Conservation (phyloP, 2,329 filamentous ascomycete species). For the Sphaerulina musiva region DNA sequence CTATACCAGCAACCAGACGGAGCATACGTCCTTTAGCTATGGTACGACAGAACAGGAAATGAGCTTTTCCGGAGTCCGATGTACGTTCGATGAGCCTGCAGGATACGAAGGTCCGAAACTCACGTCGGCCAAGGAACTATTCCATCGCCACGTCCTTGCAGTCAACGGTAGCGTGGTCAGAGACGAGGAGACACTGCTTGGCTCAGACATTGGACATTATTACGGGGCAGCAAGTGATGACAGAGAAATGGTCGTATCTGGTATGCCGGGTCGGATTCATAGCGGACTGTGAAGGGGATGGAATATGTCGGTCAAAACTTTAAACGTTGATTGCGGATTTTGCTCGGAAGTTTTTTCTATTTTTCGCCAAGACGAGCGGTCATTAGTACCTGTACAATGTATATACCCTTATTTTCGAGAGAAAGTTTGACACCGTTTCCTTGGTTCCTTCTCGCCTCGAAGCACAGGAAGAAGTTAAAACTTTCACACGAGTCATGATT, state of each 20-base stretch:
- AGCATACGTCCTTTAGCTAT: constrained; percentile 45
- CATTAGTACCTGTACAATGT: too few relatives aligned
- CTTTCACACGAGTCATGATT: too few relatives aligned
- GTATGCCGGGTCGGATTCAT: constrained; percentile 12
- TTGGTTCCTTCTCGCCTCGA: too few relatives aligned
- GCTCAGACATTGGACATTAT: constrained; percentile 9
- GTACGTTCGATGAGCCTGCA: neutral
- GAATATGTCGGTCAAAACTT: constrained; percentile 1
- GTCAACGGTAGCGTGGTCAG: constrained; percentile 49
- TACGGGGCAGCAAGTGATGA: constrained; percentile 6
- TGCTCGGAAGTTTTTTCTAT: too few relatives aligned
- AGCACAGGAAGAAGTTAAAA: too few relatives aligned
- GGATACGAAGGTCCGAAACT: constrained; percentile 13
- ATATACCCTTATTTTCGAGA: too few relatives aligned
- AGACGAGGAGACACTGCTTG: constrained; percentile 41
- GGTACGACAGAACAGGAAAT: constrained; percentile 55
- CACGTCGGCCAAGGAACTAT: constrained; percentile 42
- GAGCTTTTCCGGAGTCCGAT: constrained; percentile 45
- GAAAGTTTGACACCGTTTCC: too few relatives aligned
- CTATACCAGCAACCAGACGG: constrained; percentile 47
- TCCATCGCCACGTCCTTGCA: constrained; percentile 51
- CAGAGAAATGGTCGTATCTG: constrained; percentile 13
- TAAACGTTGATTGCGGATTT: neutral
- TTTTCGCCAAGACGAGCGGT: too few relatives aligned
- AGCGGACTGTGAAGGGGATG: constrained; percentile 11